Evolutionary conservation across 345 rosid genomes (phyloP).

Genomic region (Syzygium aromaticum): DNA sequence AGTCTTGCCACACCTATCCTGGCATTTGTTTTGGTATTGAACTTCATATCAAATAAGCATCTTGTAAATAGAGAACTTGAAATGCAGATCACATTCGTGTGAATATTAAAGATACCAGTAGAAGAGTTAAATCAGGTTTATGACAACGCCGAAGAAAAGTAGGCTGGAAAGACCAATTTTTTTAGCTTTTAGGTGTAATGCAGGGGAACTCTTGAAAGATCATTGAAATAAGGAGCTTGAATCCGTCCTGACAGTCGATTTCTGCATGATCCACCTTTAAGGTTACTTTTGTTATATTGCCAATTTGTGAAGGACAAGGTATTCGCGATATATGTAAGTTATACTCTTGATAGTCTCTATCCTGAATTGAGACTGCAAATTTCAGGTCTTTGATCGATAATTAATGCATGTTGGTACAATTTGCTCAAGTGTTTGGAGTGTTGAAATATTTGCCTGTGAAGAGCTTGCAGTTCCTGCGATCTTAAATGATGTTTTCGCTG

Average conservation of each 20-base stretch:
- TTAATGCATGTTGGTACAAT: background rate
- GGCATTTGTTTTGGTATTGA: background rate
- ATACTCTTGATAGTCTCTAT: background rate
- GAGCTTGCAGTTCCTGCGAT: background rate
- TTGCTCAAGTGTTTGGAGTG: background rate
- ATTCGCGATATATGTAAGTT: background rate
- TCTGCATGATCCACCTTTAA: background rate
- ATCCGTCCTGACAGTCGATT: background rate
- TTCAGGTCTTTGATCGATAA: background rate
- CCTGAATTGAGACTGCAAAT: background rate
- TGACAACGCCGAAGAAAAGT: background rate
- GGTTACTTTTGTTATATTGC: background rate
- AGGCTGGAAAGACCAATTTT: background rate
- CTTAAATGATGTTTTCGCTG: background rate
- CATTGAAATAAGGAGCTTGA: background rate
- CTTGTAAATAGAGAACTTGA: background rate
- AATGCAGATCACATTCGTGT: background rate
- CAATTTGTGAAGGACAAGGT: background rate
- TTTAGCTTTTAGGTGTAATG: background rate
- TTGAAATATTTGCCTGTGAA: background rate
- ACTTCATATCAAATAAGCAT: background rate
- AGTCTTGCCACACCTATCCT: background rate
- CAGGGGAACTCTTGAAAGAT: background rate
- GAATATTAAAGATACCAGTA: background rate
- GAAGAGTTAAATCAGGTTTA: background rate